These are phyloP conservation scores for Albatrellus ellisii DNA, from an alignment of 768 basidiomycete species.

Conservation along the genomic window DNA sequence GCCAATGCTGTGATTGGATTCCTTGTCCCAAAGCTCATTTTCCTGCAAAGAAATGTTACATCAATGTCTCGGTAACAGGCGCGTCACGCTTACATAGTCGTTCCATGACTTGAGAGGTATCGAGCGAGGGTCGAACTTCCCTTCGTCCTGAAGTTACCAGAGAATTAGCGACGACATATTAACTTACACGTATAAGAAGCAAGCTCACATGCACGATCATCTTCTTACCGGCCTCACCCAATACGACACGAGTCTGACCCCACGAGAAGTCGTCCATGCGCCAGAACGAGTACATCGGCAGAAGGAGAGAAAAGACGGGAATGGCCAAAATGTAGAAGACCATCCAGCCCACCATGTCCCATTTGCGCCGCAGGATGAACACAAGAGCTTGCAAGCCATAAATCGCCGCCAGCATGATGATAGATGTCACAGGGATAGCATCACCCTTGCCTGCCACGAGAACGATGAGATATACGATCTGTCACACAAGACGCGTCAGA, in stretches of 20 bases:
- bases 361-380: conserved; percentile 85
- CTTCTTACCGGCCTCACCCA: conserved; percentile 94
- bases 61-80: background rate
- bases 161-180: conserved; percentile 8
- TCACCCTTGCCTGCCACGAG: conserved; percentile 54
- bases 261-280: conserved; percentile 96
- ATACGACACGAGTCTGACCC: conserved; percentile 85
- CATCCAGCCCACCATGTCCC: conserved; percentile 99
- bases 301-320: conserved; percentile 84
- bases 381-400: conserved; percentile 92
- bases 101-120: conserved; percentile 97
- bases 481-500: conserved; percentile 8
- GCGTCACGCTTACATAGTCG: conserved; percentile 57
- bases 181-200: background rate
- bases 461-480: conserved; percentile 86
- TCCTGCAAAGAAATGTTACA: conserved; percentile 32
- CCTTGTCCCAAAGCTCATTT: conserved; percentile 97
- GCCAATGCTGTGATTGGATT: conserved; percentile 89
- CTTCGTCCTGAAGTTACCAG: conserved; percentile 63
- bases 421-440: conserved; percentile 64
- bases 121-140: conserved; percentile 86
- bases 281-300: conserved; percentile 96
- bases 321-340: conserved; percentile 92
- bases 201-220: conserved; percentile 78
- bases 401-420: conserved; percentile 87